These are phyloP conservation scores for Microbotryomycetes sp. DNA, from an alignment of 1,284 basidiomycete genomes.

Conservation along the genomic window DNA sequence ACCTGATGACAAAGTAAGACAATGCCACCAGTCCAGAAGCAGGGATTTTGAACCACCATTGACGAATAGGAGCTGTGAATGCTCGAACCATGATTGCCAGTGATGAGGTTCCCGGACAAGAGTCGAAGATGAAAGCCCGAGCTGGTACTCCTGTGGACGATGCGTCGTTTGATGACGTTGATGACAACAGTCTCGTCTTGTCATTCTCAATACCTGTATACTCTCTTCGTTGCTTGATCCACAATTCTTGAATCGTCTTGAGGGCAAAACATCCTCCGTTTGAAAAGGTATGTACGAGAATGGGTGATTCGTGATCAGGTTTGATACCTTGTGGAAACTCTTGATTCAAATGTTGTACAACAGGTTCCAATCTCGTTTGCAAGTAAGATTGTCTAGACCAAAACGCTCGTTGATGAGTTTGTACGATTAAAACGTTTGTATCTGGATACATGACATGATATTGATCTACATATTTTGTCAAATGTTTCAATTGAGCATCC, in stretches of 20 bases:
- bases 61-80: slow-evolving; percentile 21
- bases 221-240: neutral
- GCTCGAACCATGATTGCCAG: slow-evolving; percentile 13
- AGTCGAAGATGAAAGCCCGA: slow-evolving; percentile 25
- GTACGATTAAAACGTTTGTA: slow-evolving; percentile 19
- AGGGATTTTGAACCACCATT: slow-evolving; percentile 5
- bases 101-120: slow-evolving; percentile 21
- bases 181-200: neutral
- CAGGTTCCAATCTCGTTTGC: slow-evolving; percentile 5
- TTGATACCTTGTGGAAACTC: neutral
- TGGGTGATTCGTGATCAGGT: neutral
- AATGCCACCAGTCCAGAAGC: slow-evolving; percentile 7
- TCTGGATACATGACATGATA: slow-evolving; percentile 23
- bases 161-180: too few species aligned
- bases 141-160: slow-evolving; percentile 4
- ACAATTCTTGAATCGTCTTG: slow-evolving; percentile 20
- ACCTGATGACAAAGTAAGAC: slow-evolving; percentile 2
- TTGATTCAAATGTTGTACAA: slow-evolving; percentile 10
- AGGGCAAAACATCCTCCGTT: slow-evolving; percentile 28
- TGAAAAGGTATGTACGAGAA: slow-evolving; percentile 26
- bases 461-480: slow-evolving; percentile 18
- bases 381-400: neutral
- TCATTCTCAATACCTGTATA: neutral
- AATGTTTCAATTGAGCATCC: slow-evolving; percentile 23
- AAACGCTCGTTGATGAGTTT: slow-evolving; percentile 19